Conservation (phyloP, 345 rosid species). For the Erodium maritimum region DNA sequence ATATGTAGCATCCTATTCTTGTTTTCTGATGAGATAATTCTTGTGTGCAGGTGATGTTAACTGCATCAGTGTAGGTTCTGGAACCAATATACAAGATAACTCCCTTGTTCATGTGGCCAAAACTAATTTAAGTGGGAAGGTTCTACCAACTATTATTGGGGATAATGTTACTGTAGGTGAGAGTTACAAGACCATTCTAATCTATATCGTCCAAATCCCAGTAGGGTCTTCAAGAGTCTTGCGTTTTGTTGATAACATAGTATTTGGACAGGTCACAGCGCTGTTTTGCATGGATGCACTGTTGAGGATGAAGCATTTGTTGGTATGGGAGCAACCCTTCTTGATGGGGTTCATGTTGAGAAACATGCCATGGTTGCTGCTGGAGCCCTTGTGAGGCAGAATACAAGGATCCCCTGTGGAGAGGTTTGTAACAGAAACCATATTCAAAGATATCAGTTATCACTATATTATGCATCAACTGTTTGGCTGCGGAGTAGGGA, state of each 20-base stretch:
- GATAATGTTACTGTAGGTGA: slow-evolving; percentile 73
- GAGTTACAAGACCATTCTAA: slow-evolving; percentile 1
- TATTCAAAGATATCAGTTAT: neutral
- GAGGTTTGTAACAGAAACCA: slow-evolving; percentile 33
- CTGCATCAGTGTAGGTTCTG: slow-evolving; percentile 55
- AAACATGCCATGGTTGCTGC: slow-evolving; percentile 89
- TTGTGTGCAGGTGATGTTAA: slow-evolving; percentile 56
- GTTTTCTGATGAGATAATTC: neutral
- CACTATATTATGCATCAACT: no score
- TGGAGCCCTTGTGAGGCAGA: slow-evolving; percentile 87
- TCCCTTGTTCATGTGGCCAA: slow-evolving; percentile 79
- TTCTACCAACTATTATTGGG: slow-evolving; percentile 63
- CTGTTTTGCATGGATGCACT: slow-evolving; percentile 80
- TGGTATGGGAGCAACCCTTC: slow-evolving; percentile 69
- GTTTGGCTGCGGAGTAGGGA: no score
- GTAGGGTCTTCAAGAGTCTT: slow-evolving; percentile 1
- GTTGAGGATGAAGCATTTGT: slow-evolving; percentile 80
- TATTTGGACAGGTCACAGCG: slow-evolving; percentile 59
- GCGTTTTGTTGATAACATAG: slow-evolving; percentile 21
- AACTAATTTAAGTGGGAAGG: slow-evolving; percentile 70
- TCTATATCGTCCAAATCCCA: neutral
- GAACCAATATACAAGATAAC: slow-evolving; percentile 76
- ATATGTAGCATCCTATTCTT: neutral
- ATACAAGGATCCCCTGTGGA: slow-evolving; percentile 69
- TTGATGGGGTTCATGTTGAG: slow-evolving; percentile 82